Evolutionary conservation across 2,329 filamentous ascomycete genomes (phyloP).

Genomic region (Purpureocillium takamizusanense): DNA sequence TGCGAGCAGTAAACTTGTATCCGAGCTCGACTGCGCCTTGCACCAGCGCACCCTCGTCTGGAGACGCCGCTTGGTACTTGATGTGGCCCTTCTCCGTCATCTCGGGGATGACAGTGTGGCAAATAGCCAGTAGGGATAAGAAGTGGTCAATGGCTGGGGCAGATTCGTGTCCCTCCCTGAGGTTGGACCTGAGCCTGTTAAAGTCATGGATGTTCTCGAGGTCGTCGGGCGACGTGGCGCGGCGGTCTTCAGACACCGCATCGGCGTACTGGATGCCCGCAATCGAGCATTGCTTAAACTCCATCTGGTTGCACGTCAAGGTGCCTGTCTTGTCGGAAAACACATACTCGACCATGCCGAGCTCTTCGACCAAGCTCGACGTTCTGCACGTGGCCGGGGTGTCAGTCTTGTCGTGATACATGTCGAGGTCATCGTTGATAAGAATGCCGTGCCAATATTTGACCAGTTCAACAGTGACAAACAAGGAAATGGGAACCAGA

Average conservation of each 20-base stretch:
- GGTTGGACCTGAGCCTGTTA: conserved; percentile 62
- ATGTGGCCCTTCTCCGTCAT: conserved; percentile 71
- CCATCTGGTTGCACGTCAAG: conserved; percentile 97
- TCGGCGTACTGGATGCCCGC: conserved; percentile 90
- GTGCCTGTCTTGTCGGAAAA: conserved; percentile 98
- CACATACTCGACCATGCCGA: conserved; percentile 97
- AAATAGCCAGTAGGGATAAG: conserved; percentile 75
- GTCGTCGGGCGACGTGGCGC: conserved; percentile 72
- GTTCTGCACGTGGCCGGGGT: conserved; percentile 94
- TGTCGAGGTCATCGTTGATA: conserved; percentile 95
- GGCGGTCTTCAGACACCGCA: conserved; percentile 82
- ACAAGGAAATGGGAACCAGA: conserved; percentile 91
- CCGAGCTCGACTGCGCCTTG: conserved; percentile 80
- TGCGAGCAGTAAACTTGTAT: conserved; percentile 84
- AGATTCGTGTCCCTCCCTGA: conserved; percentile 43
- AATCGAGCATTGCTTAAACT: conserved; percentile 92
- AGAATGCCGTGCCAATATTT: conserved; percentile 98
- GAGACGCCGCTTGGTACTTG: conserved; percentile 96
- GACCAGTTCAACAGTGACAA: conserved; percentile 94
- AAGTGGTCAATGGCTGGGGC: conserved; percentile 64
- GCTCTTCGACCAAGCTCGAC: conserved; percentile 90
- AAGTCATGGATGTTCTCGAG: conserved; percentile 80
- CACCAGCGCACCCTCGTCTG: conserved; percentile 93
- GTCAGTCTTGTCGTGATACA: conserved; percentile 93
- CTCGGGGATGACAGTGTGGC: conserved; percentile 96